A percentile compares a stretch with the other conserved stretches of the same genome.
Evolutionary conservation across 352 stramenopile species (phyloP).

Genomic region (Pythium sukuiense): DNA sequence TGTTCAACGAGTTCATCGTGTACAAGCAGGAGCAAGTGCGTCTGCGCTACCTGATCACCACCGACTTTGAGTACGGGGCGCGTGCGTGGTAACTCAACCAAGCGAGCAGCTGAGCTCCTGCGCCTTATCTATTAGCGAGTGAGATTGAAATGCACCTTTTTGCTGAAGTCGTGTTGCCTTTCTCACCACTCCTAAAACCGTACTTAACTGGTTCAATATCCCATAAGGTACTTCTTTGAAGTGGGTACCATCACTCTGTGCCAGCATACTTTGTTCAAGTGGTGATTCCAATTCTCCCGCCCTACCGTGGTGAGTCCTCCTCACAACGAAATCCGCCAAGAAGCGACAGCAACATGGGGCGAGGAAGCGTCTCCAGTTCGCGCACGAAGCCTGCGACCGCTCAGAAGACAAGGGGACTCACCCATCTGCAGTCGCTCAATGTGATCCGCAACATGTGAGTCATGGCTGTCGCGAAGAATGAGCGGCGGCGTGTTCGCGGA

Average conservation of each 20-base stretch:
- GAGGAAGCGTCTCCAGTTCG: not conserved
- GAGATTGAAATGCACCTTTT: not conserved
- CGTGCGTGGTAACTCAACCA: not conserved
- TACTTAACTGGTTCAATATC: not conserved
- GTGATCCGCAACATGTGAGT: conserved; percentile 47
- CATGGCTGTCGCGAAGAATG: not conserved
- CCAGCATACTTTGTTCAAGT: conserved; percentile 15
- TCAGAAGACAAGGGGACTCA: conserved; percentile 28
- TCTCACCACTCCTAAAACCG: not conserved
- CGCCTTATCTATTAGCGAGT: conserved; percentile 18
- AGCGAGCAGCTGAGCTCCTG: not conserved
- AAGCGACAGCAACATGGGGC: conserved; percentile 1
- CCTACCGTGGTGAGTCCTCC: not conserved
- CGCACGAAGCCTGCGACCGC: conserved; percentile 8
- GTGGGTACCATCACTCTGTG: conserved; percentile 24
- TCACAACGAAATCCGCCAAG: conserved; percentile 8
- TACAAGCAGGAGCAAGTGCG: conserved; percentile 70
- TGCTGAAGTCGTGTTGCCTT: not conserved
- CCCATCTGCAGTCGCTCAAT: conserved; percentile 40
- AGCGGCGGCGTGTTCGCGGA: not conserved
- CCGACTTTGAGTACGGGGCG: conserved; percentile 36
- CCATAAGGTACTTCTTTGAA: conserved; percentile 15
- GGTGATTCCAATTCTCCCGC: conserved; percentile 6
- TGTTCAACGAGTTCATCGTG: conserved; percentile 79
- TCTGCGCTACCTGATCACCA: conserved; percentile 55